phyloP scores from a whole-genome alignment of 2,329 filamentous ascomycete species.

The Diaporthe caulivora region DNA sequence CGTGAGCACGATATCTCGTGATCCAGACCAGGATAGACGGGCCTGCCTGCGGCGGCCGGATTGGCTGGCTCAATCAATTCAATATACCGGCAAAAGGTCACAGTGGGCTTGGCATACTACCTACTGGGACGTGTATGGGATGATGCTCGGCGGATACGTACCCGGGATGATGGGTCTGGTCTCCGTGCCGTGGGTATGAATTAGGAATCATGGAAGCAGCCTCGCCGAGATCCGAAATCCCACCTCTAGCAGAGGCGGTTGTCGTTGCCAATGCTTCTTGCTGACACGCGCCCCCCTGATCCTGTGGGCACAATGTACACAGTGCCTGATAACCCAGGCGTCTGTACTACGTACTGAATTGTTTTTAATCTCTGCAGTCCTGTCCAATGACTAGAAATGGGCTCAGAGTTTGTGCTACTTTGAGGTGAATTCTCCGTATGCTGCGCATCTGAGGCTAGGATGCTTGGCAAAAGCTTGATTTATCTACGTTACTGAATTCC shows the following conservation, averaged over 20 bases:
- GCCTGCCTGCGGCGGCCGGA: neutral
- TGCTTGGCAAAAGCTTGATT: slow-evolving; percentile 30
- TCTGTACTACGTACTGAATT: neutral
- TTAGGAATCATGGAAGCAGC: slow-evolving; percentile 27
- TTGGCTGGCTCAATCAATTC: slow-evolving; percentile 33
- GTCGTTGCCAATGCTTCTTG: neutral
- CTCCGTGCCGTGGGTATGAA: slow-evolving; percentile 6
- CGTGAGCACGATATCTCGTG: neutral
- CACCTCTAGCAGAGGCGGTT: neutral
- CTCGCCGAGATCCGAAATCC: slow-evolving; percentile 30
- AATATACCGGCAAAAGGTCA: slow-evolving; percentile 34
- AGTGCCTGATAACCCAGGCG: neutral
- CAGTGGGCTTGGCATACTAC: neutral
- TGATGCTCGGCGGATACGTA: neutral
- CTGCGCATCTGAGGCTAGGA: neutral
- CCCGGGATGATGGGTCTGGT: neutral
- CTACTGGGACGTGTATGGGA: neutral
- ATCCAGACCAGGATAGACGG: slow-evolving; percentile 16
- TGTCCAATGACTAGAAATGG: neutral
- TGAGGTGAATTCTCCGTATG: slow-evolving; percentile 5
- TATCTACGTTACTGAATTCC: slow-evolving; percentile 11
- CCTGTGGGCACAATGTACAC: neutral
- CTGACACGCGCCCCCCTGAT: neutral
- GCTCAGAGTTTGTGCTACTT: neutral
- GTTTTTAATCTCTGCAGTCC: neutral